Conservation (phyloP, 192 early-diverging fungal genomes). For the Coemansia umbellata region DNA sequence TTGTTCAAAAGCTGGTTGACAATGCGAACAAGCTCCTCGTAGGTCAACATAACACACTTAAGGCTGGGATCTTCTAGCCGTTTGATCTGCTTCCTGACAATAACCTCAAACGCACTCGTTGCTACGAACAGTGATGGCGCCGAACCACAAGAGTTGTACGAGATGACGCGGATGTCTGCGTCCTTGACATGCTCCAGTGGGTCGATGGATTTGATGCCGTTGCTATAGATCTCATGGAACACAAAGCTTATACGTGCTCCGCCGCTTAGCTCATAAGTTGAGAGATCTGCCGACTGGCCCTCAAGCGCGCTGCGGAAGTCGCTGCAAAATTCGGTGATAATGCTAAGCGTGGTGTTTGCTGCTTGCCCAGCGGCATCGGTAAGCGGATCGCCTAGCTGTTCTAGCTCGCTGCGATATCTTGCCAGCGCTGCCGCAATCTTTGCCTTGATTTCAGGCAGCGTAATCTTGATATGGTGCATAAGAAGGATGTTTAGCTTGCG, state of each 20-base stretch:
- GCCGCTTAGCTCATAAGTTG: constrained; percentile 91
- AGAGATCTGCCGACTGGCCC: constrained; percentile 93
- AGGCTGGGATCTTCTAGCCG: constrained; percentile 96
- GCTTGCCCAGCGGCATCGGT: constrained; percentile 70
- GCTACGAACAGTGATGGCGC: constrained; percentile 97
- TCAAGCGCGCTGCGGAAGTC: constrained; percentile 96
- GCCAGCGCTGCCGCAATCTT: constrained; percentile 83
- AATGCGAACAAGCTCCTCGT: constrained; percentile 97
- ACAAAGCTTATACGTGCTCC: constrained; percentile 99
- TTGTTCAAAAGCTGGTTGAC: constrained; percentile 88
- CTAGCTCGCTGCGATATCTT: constrained; percentile 85
- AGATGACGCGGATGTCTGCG: constrained; percentile 94
- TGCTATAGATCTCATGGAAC: constrained; percentile 95
- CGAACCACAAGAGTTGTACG: constrained; percentile 98
- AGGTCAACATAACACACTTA: constrained; percentile 92
- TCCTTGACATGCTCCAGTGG: constrained; percentile 99
- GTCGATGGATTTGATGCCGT: constrained; percentile 90
- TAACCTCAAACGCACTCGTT: constrained; percentile 95
- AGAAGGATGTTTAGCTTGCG: constrained; percentile 96
- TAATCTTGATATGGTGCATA: constrained; percentile 99
- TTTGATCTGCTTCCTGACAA: constrained; percentile 99
- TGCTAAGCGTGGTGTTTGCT: constrained; percentile 89
- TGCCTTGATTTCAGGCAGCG: constrained; percentile 97
- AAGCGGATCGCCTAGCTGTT: constrained; percentile 86
- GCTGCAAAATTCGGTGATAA: constrained; percentile 98